Conservation (phyloP, 2,329 filamentous ascomycete genomes). For the Claviceps pazoutovae region DNA sequence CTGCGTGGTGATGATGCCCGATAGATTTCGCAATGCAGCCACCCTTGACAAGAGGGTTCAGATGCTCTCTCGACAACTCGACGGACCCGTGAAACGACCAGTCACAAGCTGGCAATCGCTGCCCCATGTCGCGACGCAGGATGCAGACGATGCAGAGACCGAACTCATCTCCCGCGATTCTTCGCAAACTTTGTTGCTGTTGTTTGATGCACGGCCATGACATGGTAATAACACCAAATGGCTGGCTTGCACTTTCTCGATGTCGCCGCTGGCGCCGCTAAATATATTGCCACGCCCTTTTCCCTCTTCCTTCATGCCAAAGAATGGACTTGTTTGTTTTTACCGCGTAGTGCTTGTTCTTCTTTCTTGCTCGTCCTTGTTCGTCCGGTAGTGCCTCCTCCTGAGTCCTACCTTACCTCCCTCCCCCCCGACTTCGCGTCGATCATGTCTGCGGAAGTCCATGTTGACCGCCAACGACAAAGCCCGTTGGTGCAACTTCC, state of each 20-base stretch:
- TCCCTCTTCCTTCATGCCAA: not conserved
- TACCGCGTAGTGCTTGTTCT: not conserved
- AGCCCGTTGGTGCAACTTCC: conserved; percentile 2
- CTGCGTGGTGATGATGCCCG: not conserved
- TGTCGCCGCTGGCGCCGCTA: no score
- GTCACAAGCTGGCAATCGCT: not conserved
- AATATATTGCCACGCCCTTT: not conserved
- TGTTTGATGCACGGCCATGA: not conserved
- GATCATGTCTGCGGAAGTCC: not conserved
- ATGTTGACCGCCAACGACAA: not conserved
- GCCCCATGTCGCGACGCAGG: not conserved
- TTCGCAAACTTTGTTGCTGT: conserved; percentile 1
- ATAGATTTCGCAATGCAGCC: conserved; percentile 4
- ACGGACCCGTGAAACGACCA: not conserved
- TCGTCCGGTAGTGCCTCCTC: not conserved
- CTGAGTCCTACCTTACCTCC: not conserved
- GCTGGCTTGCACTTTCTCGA: not conserved
- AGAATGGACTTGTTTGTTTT: not conserved
- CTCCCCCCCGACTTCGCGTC: no score
- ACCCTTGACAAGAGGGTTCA: not conserved
- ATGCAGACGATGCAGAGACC: not conserved
- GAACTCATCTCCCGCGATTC: not conserved
- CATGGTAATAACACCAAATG: not conserved
- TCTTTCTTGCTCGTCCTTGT: not conserved
- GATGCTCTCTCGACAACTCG: not conserved